Base-by-base conservation (phyloP, 1,284 basidiomycete genomes). In the Naganishia liquefaciens region DNA sequence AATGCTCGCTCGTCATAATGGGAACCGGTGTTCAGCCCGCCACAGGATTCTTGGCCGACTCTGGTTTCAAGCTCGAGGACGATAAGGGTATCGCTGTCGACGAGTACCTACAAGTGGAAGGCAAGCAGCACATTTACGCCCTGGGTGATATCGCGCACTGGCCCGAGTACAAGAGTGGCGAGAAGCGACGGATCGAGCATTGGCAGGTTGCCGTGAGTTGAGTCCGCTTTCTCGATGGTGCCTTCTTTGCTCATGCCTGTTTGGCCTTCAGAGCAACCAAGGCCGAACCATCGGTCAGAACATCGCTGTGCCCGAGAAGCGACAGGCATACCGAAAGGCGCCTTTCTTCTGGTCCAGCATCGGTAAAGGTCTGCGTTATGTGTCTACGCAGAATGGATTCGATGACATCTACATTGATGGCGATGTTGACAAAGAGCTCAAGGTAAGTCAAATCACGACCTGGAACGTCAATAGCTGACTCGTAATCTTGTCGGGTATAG, bases 141-240 rank as follows among this genome's bases (percentile, higher is more conserved):
- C 86, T 95, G 65, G 93, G 92, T 54, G 93, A 96, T 79, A 93
- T 96, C 72, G 92, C 92, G 0, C 83, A 86, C 62, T 92, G 90
- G 75, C 88, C 89, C 3, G 87, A 89, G 71, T 78, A 79, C 33
- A 50, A 54, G 21, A 30, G 42, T 21, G 39, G 75, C 57, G 71
- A 74, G 65, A 72, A 53, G 46, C 58, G 52, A 67, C 68, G 91
- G 49, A 88, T 94, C 68, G 93, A 95, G 79, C 93, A 95, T 78
- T 95, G 92, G 92, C 93, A 91, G 78, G 89, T 90, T 63, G 70
- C 85, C 69, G 70, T 71, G 68, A 71, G 74, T 54, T 68, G 37
- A 72, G 2, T 37, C 70, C 30, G 37, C 10, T n/a, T 28, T 27
- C 7, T 7, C 11, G 19, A 7, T 30, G 33, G 15, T 42, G 21